Evolutionary conservation across 495 filamentous ascomycete genomes (phyloP).

Genomic region (Penicillium turbatum): DNA sequence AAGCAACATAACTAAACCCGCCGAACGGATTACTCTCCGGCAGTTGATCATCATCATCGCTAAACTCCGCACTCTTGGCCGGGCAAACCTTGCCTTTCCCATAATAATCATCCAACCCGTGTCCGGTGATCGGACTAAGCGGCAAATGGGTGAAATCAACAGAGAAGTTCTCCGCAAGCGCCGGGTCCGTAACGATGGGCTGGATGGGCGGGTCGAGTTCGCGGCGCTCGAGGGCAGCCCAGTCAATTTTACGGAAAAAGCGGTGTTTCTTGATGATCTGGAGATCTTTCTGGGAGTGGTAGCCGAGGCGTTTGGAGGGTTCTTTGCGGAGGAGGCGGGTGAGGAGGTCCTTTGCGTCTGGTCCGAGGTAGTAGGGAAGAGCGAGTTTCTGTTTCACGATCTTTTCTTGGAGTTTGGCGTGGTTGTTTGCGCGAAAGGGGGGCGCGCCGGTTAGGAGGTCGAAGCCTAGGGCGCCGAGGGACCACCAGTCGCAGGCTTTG

Average conservation of each 20-base stretch:
- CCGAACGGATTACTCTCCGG: constrained; percentile 73
- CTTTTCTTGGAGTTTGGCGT: constrained; percentile 87
- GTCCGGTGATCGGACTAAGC: constrained; percentile 60
- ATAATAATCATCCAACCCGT: constrained; percentile 35
- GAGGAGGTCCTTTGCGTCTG: constrained; percentile 90
- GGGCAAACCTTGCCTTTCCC: constrained; percentile 25
- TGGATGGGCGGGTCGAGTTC: constrained; percentile 82
- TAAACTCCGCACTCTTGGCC: background rate
- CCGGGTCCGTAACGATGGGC: constrained; percentile 89
- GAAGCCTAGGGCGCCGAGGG: constrained; percentile 83
- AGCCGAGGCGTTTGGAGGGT: constrained; percentile 79
- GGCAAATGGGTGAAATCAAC: constrained; percentile 80
- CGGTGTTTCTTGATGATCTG: constrained; percentile 84
- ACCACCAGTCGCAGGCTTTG: constrained; percentile 97
- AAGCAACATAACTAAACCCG: constrained; percentile 93
- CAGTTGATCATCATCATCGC: constrained; percentile 1
- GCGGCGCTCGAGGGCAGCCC: constrained; percentile 71
- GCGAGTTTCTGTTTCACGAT: constrained; percentile 86
- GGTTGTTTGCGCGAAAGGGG: constrained; percentile 85
- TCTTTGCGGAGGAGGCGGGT: constrained; percentile 87
- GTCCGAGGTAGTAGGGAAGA: constrained; percentile 80
- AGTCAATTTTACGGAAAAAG: constrained; percentile 96
- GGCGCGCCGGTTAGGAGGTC: constrained; percentile 88
- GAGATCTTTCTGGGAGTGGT: constrained; percentile 83
- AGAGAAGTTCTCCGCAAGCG: constrained; percentile 92